These are phyloP conservation scores for Aspergillus wentii DNA, from an alignment of 495 filamentous ascomycete genomes.

Conservation along the genomic window DNA sequence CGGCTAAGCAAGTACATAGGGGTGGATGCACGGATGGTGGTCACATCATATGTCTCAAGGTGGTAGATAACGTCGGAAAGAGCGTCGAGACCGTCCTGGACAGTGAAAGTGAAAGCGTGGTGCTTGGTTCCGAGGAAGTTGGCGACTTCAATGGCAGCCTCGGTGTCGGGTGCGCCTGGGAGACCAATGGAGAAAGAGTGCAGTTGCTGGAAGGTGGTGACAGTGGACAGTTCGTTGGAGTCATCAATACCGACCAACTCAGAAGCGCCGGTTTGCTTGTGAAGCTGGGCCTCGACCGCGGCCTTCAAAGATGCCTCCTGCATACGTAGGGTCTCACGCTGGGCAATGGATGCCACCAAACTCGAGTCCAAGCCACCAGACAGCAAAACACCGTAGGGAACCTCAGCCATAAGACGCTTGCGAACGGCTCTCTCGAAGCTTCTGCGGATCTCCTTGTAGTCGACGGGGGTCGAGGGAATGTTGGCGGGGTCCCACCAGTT, in stretches of 20 bases:
- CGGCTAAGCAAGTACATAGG: slow-evolving; percentile 97
- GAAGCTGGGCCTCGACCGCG: no score
- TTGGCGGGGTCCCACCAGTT: slow-evolving; percentile 84
- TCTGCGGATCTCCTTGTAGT: slow-evolving; percentile 73
- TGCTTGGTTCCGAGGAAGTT: slow-evolving; percentile 95
- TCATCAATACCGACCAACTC: slow-evolving; percentile 93
- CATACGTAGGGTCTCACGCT: slow-evolving; percentile 79
- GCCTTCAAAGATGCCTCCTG: slow-evolving; percentile 48
- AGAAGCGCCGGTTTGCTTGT: slow-evolving; percentile 48
- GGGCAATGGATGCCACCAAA: slow-evolving; percentile 90
- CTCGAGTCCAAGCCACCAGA: slow-evolving; percentile 96
- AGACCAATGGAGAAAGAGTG: slow-evolving; percentile 98
- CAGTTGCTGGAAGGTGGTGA: slow-evolving; percentile 86
- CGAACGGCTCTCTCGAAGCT: slow-evolving; percentile 87
- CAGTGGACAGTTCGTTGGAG: slow-evolving; percentile 79
- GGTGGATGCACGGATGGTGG: slow-evolving; percentile 95
- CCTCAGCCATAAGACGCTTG: slow-evolving; percentile 97
- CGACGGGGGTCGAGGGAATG: slow-evolving; percentile 71
- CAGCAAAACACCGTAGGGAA: slow-evolving; percentile 92
- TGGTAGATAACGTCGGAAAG: slow-evolving; percentile 96
- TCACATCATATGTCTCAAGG: slow-evolving; percentile 96
- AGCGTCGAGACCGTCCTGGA: slow-evolving; percentile 93
- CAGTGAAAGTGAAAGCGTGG: slow-evolving; percentile 95
- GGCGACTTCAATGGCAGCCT: slow-evolving; percentile 84
- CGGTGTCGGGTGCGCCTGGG: slow-evolving; percentile 82